Percentiles rank a stretch among this genome's conserved stretches.
phyloP scores from a whole-genome alignment of 2,329 filamentous ascomycete species.

The Lasiodiplodia citricola region DNA sequence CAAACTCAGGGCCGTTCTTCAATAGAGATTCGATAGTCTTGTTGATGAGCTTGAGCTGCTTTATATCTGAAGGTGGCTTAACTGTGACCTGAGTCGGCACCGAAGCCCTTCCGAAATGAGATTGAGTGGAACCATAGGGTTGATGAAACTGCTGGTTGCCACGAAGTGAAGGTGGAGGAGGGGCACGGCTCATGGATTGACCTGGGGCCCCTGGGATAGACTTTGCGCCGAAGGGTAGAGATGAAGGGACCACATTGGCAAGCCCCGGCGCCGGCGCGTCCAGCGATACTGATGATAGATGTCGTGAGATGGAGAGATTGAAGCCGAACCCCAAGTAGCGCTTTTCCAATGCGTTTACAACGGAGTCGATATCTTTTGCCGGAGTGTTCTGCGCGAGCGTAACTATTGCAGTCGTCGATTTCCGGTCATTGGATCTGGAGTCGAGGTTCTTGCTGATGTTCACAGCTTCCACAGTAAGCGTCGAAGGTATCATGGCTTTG shows the following conservation, averaged over 20 bases:
- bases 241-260: slow-evolving; percentile 53
- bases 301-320: slow-evolving; percentile 78
- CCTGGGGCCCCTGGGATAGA: slow-evolving; percentile 54
- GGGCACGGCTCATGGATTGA: slow-evolving; percentile 52
- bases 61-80: slow-evolving; percentile 74
- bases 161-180: slow-evolving; percentile 71
- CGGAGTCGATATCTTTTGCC: slow-evolving; percentile 79
- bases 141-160: slow-evolving; percentile 33
- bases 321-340: slow-evolving; percentile 85
- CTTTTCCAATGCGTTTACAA: slow-evolving; percentile 79
- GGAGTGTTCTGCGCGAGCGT: slow-evolving; percentile 81
- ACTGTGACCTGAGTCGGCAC: slow-evolving; percentile 65
- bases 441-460: slow-evolving; percentile 67
- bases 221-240: slow-evolving; percentile 78
- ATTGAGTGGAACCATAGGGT: slow-evolving; percentile 28
- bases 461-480: slow-evolving; percentile 72
- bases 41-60: slow-evolving; percentile 82
- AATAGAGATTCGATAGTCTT: slow-evolving; percentile 82
- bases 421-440: slow-evolving; percentile 65
- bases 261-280: slow-evolving; percentile 57
- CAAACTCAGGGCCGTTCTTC: slow-evolving; percentile 82
- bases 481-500: slow-evolving; percentile 56
- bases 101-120: slow-evolving; percentile 50
- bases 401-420: slow-evolving; percentile 77
- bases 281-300: slow-evolving; percentile 79